Evolutionary conservation across 164 flowering plant genomes (phyloP), one percentile per base, ranked within the genome.

Genomic region (Annona cherimola): DNA sequence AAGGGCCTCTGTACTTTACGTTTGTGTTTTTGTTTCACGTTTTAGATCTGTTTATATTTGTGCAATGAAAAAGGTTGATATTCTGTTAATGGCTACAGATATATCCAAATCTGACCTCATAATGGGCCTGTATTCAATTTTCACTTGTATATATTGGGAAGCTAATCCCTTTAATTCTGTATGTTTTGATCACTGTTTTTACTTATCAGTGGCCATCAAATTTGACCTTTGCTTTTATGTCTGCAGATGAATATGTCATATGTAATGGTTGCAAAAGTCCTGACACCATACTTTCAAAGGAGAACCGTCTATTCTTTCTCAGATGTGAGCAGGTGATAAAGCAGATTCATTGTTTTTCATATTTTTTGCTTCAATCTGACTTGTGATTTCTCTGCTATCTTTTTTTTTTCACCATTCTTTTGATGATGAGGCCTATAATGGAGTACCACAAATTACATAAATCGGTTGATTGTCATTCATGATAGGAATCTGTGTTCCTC

Each of bases 251-350:
- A 66, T 91, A 89, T 76, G 97, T 91, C 68, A 88, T 93, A 50
- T 93, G 97, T 83, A 84, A 86, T 80, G 92, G 94, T 45, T 91
- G 94, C 80, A 90, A 89, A 74, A 88, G 94, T 83, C 91, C 97
- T 1, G 93, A 89, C 75, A 91, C 97, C 2, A 90, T 90, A 62
- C 90, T 93, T 20, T 84, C 90, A 5, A 93, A 91, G 81, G 98
- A 93, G 79, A 91, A 91, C 50, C 90, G 93, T 1, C 88, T 93
- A 42, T 88, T 88, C 85, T 89, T 93, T 74, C 95, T 93, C 70
- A 78, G 90, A 76, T 91, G 94, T 45, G 94, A 90, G 73, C 88
- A 91, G 94, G 97, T 67, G 9, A 63, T 64, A 41, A 11, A 50
- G 19, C 64, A 57, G 6, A n/a, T 60, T 43, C 60, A 9, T 11